Conservation (phyloP, 148 eudicot genomes). For the Chenopodium album region DNA sequence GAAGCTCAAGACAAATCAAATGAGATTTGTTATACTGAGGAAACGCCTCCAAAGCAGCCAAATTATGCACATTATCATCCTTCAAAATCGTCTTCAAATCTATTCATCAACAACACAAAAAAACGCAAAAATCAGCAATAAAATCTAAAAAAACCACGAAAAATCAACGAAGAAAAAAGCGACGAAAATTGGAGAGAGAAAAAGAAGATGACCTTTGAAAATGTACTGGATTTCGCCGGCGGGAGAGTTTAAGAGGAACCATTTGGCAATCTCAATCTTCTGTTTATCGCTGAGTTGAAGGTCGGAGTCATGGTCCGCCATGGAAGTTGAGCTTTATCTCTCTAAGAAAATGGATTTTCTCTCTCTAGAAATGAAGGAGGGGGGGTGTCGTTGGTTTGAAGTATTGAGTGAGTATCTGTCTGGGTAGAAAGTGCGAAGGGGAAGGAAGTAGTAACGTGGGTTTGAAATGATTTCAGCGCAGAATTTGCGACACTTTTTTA, state of each 20-base stretch:
- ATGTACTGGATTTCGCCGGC: constrained; percentile 94
- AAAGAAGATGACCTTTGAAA: constrained; percentile 58
- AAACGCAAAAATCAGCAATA: neutral
- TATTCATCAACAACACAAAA: constrained; percentile 26
- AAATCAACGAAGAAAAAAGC: neutral
- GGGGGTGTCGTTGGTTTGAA: constrained; percentile 29
- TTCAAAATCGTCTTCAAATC: constrained; percentile 75
- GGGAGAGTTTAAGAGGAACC: constrained; percentile 94
- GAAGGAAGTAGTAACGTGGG: constrained; percentile 34
- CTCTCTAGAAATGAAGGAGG: neutral
- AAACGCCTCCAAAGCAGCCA: constrained; percentile 78
- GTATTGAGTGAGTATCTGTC: neutral
- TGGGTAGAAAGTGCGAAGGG: neutral
- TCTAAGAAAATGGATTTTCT: neutral
- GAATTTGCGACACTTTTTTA: constrained; percentile 14
- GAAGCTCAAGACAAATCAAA: constrained; percentile 69
- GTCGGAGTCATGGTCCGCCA: constrained; percentile 57
- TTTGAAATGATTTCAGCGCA: constrained; percentile 37
- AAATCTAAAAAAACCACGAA: neutral
- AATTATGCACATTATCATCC: constrained; percentile 60
- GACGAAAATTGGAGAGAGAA: neutral
- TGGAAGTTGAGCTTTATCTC: constrained; percentile 17
- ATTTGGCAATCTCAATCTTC: constrained; percentile 85
- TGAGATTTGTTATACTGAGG: constrained; percentile 82
- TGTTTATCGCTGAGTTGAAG: constrained; percentile 47